phyloP scores from a whole-genome alignment of 2,329 filamentous ascomycete genomes.

The Trichoderma koningii region DNA sequence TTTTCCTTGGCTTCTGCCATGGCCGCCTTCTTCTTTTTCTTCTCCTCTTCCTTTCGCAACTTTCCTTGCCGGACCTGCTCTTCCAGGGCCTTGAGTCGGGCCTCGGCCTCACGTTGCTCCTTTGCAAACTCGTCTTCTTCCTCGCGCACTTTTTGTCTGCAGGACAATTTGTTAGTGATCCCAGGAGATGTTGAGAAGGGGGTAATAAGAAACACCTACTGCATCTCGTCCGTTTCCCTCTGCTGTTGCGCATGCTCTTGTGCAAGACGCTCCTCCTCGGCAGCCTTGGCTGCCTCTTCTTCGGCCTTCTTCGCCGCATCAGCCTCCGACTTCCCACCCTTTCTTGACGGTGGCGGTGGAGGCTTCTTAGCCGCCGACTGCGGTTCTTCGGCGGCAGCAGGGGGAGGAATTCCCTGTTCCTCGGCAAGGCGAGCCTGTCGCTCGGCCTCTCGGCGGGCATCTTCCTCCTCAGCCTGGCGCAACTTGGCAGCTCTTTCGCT shows the following conservation, averaged over 20 bases:
- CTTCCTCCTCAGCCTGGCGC: slow-evolving; percentile 89
- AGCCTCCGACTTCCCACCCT: slow-evolving; percentile 63
- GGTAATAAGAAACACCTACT: slow-evolving; percentile 63
- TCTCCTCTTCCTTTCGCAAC: slow-evolving; percentile 94
- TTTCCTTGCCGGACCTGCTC: slow-evolving; percentile 93
- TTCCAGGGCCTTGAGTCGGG: slow-evolving; percentile 84
- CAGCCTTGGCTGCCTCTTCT: slow-evolving; percentile 59
- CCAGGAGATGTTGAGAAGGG: background rate
- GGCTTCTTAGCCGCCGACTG: slow-evolving; percentile 62
- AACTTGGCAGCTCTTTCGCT: slow-evolving; percentile 85
- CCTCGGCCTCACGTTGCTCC: slow-evolving; percentile 78
- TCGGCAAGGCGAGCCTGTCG: slow-evolving; percentile 80
- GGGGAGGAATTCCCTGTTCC: slow-evolving; percentile 67
- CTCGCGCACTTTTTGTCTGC: slow-evolving; percentile 69
- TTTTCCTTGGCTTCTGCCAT: slow-evolving; percentile 85
- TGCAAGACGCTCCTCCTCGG: slow-evolving; percentile 65
- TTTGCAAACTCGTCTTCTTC: slow-evolving; percentile 79
- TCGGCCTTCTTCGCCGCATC: slow-evolving; percentile 61
- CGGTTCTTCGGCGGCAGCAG: slow-evolving; percentile 50
- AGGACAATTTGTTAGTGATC: slow-evolving; percentile 34
- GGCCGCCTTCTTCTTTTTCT: slow-evolving; percentile 86
- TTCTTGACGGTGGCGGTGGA: slow-evolving; percentile 78
- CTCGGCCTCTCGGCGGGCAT: slow-evolving; percentile 83
- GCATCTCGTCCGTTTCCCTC: slow-evolving; percentile 70
- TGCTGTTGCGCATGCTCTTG: slow-evolving; percentile 77